Evolutionary conservation across 352 stramenopile genomes (phyloP), one percentile per base, ranked within the genome.

Genomic region (Pythium phragmitis): DNA sequence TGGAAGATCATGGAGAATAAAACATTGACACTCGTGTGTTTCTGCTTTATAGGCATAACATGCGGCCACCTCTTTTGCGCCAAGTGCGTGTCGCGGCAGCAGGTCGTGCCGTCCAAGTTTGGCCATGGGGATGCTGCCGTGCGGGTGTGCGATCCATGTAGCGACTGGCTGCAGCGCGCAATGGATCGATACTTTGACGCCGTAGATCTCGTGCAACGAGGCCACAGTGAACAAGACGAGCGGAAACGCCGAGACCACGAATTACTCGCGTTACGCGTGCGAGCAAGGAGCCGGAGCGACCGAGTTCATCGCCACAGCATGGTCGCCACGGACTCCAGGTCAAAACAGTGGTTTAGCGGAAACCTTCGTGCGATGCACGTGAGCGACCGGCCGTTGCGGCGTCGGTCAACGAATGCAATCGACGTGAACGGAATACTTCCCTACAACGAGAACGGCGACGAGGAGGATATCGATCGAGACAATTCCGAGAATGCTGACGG

Each of bases 321-420:
- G 42, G 66, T 55, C 4, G 60, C 56, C 12, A 48, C 60, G 6
- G 66, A 72, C 23, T 49, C 37, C 36, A 63, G 63, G 39, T n/a
- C 60, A 2, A 72, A 67, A 36, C 59, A 75, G 13, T 92, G 83
- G 83, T 91, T 89, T 56, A 87, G 80, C 53, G 78, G 79, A 1
- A 80, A 92, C 56, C 70, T 92, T 26, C 71, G 76, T 26, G 83
- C 83, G 7, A 89, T 92, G 65, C 83, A 92, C 59, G 76, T 92
- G 9, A 70, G 64, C 33, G 83, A 92, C 52, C 74, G 81, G 34
- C 60, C 83, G 11, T 76, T 80, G 7, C 69, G 80, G 13, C 87
- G 87, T 33, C 77, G 81, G 37, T 87, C 80, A 33, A 68, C 49
- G 12, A 39, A 39, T 39, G 34, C 34, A 39, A 74, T 54, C 0